These are phyloP conservation scores for Aspergillus udagawae DNA, from an alignment of 2,329 filamentous ascomycete genomes.

Conservation along the genomic window DNA sequence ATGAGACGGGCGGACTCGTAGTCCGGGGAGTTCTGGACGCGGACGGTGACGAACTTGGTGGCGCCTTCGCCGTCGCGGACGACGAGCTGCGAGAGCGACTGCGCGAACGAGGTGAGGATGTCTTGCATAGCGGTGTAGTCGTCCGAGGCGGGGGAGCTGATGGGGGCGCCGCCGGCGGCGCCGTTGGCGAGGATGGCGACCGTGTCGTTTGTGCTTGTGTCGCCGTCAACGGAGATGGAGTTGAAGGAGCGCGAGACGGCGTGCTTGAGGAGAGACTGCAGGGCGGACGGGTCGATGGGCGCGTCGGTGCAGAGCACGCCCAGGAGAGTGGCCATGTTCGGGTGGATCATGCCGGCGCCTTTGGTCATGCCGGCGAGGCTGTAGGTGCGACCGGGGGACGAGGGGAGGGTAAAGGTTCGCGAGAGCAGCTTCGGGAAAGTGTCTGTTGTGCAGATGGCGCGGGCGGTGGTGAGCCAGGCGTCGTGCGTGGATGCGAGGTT, in stretches of 20 bases:
- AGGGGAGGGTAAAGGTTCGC: conserved; percentile 76
- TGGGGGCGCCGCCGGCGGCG: conserved; percentile 69
- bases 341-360: conserved; percentile 98
- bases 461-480: conserved; percentile 81
- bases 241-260: conserved; percentile 88
- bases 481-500: conserved; percentile 71
- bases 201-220: conserved; percentile 97
- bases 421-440: conserved; percentile 96
- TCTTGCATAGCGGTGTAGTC: conserved; percentile 69
- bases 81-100: conserved; percentile 83
- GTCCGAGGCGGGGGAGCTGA: conserved; percentile 49
- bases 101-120: conserved; percentile 72
- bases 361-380: conserved; percentile 93
- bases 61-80: conserved; percentile 96
- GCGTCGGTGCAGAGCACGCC: conserved; percentile 91
- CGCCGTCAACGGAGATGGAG: conserved; percentile 92
- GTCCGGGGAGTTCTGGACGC: conserved; percentile 68
- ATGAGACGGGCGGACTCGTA: conserved; percentile 71
- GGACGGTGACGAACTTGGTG: conserved; percentile 95
- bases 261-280: conserved; percentile 66
- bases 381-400: conserved; percentile 71
- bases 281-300: conserved; percentile 66
- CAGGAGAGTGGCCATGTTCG: conserved; percentile 95
- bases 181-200: conserved; percentile 94
- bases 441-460: conserved; percentile 95